Evolutionary conservation across 768 basidiomycete species (phyloP), one percentile per base, ranked within the genome.

Genomic region (Cystoderma amianthinum): DNA sequence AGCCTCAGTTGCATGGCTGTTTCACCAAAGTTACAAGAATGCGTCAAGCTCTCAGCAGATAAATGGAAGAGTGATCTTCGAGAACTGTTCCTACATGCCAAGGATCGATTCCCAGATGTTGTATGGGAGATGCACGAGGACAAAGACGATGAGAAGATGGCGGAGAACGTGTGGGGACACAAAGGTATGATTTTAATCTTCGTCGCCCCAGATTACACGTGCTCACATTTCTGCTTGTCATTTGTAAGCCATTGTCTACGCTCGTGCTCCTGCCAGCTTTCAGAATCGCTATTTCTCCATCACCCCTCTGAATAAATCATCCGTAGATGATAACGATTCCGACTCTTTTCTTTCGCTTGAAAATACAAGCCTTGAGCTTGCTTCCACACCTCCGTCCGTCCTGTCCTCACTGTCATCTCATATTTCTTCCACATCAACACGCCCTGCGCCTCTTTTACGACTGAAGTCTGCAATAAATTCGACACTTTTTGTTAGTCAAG

Each of bases 191-290:
- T 19, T 35, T 18, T 22, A 22, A n/a, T 22, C 21, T 25, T 32
- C 37, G 37, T 41, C 21, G 32, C 11, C 41, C 22, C n/a, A n/a
- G n/a, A n/a, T n/a, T n/a, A n/a, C n/a, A n/a, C n/a, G 9, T 38
- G 15, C 6, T 36, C 20, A 22, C 34, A 32, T n/a, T 18, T 37
- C 40, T 23, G 21, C 23, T 17, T 42, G 30, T 21, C 39, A 9
- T 46, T n/a, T n/a, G n/a, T n/a, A n/a, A 93, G 94, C 95, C 15
- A 83, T 97, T 53, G 84, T 97, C 0, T 97, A 98, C 49, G 91
- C 92, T 32, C 84, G 95, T 41, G 93, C 93, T 12, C 90, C 92
- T 2, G 92, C 90, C 1, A 82, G 79, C 13, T 97, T 96, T 60
- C 92, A 95, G 62, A 77, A 76, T 6, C 78, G 88, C 28, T 96